phyloP scores from a whole-genome alignment of 805 yeast genomes.

The Yarrowia deformans region DNA sequence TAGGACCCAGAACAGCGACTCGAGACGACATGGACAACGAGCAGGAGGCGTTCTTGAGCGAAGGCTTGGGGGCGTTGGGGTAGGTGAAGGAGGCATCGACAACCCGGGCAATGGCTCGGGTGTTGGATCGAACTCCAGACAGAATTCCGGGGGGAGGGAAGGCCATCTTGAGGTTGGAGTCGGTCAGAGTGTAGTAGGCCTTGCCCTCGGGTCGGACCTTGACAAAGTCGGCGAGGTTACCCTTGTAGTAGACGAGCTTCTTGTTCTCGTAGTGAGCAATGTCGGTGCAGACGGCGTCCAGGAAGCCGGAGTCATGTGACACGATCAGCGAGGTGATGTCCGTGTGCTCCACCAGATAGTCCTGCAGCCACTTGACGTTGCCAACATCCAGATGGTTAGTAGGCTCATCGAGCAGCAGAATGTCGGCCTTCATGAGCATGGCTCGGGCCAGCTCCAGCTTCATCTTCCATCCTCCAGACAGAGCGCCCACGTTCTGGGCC shows the following conservation, averaged over 20 bases:
- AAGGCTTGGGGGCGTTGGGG: slow-evolving; percentile 88
- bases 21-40: slow-evolving; percentile 95
- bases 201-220: slow-evolving; percentile 94
- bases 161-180: slow-evolving; percentile 91
- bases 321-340: slow-evolving; percentile 94
- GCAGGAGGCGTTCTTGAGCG: slow-evolving; percentile 79
- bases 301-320: slow-evolving; percentile 96
- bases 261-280: slow-evolving; percentile 95
- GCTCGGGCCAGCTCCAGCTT: slow-evolving; percentile 98
- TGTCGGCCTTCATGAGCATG: slow-evolving; percentile 96
- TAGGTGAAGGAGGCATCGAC: slow-evolving; percentile 83
- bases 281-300: slow-evolving; percentile 95
- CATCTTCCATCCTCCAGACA: slow-evolving; percentile 99
- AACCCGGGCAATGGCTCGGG: slow-evolving; percentile 92
- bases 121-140: slow-evolving; percentile 95
- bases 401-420: slow-evolving; percentile 93
- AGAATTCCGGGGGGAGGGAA: slow-evolving; percentile 98
- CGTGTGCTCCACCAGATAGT: slow-evolving; percentile 79
- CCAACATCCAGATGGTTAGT: slow-evolving; percentile 96
- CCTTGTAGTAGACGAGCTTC: slow-evolving; percentile 93
- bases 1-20: slow-evolving; percentile 95
- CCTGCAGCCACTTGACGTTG: slow-evolving; percentile 93
- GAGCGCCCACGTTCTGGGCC: slow-evolving; percentile 87
- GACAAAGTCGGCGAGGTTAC: slow-evolving; percentile 92
- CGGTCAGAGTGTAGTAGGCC: slow-evolving; percentile 92